phyloP scores from a whole-genome alignment of 495 filamentous ascomycete species.

The Thermochaetoides thermophila region DNA sequence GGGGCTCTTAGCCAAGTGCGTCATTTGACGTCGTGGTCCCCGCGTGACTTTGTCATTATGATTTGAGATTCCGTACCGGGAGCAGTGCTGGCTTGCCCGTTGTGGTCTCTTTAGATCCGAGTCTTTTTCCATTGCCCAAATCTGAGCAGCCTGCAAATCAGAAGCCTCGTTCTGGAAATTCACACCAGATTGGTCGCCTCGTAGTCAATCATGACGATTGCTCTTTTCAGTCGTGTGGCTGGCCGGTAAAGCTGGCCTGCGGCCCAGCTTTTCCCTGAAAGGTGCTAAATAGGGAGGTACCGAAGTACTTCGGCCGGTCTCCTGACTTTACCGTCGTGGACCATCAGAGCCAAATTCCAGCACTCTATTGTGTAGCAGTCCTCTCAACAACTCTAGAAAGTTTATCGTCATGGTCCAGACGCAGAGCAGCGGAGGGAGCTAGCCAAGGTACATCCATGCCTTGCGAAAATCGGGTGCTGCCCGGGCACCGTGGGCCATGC shows the following conservation, averaged over 20 bases:
- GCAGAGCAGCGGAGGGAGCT: no score
- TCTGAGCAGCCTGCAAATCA: slow-evolving; percentile 14
- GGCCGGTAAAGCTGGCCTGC: slow-evolving; percentile 1
- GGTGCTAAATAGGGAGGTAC: no score
- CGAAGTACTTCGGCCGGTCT: no score
- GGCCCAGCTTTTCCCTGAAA: slow-evolving; percentile 5
- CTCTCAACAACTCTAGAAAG: no score
- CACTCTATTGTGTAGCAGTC: no score
- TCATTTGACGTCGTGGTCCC: neutral
- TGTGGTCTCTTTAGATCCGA: no score
- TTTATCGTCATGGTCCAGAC: no score
- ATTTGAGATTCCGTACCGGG: neutral
- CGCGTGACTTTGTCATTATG: slow-evolving; percentile 1
- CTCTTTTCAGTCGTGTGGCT: slow-evolving; percentile 8
- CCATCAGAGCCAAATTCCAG: no score
- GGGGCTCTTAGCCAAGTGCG: neutral
- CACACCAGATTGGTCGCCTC: slow-evolving; percentile 19
- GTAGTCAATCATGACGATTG: slow-evolving; percentile 11
- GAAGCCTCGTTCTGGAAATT: neutral
- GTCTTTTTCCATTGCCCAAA: slow-evolving; percentile 9
- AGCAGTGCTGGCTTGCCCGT: neutral
- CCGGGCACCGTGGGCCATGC: no score
- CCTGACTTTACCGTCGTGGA: no score
- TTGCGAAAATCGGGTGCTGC: no score
- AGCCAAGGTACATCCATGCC: no score